Base-by-base conservation (phyloP, 305 asterid species). In the Plantago coronopus region DNA sequence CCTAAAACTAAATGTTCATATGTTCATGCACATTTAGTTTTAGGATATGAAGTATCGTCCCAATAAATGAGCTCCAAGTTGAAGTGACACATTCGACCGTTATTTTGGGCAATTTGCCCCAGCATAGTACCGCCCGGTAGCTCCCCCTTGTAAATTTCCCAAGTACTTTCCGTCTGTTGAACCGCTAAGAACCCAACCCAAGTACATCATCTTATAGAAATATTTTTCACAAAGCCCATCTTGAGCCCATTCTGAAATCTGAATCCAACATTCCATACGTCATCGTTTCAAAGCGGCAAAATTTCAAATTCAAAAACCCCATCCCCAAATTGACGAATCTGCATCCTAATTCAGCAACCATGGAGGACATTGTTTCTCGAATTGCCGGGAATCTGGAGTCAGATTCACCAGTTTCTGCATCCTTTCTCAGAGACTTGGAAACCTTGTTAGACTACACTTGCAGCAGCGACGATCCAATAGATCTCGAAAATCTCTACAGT, bases 311-410 rank as follows among this genome's bases (percentile, higher is more conserved):
- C 18, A 9, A 18, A 18, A 19, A 11, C 27, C 0, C 1, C 10
- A 50, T n/a, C 56, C 40, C 40, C 34, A 14, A n/a, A 22, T 14
- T 3, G 31, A 53, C 23, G 34, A 25, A 14, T 16, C 20, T 53
- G 6, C 20, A 6, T 53, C 42, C 58, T 23, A 25, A 53, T 14
- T 14, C 38, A 7, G 61, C 69, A 56, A 59, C 86, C 62, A 91
- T 91, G 95, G 95, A 84, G 48, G 95, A 81, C 58, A 63, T 72
- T 17, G 70, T 80, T 23, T 72, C 71, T 65, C 72, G 91, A 70
- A 69, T 91, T 44, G 78, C 79, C 43, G 10, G 81, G 31, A 79
- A 78, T 54, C 84, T 91, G n/a, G 89, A 84, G 80, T 47, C 78
- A 23, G 74, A 80, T 43, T 29, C 54, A 3, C 73, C 91, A 48